phyloP scores from a whole-genome alignment of 2,329 filamentous ascomycete species.

The Hypoxylon sp. region DNA sequence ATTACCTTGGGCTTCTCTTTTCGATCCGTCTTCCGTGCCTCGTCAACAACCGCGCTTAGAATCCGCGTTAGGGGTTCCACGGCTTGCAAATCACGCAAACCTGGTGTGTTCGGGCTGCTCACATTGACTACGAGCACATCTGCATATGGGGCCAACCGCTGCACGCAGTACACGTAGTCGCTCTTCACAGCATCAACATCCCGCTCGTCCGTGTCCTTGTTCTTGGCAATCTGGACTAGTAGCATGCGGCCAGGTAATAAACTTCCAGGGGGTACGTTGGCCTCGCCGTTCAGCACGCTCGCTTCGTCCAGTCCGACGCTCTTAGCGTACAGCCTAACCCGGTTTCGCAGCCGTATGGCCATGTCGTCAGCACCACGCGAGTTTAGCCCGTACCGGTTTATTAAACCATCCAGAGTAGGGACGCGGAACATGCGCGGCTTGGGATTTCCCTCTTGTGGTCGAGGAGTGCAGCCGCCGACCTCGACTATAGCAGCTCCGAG shows the following conservation, averaged over 20 bases:
- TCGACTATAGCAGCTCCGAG: constrained; percentile 90
- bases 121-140: constrained; percentile 99
- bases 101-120: constrained; percentile 95
- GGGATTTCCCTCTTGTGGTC: constrained; percentile 89
- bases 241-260: constrained; percentile 81
- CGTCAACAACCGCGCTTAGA: constrained; percentile 83
- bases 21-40: constrained; percentile 77
- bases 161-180: constrained; percentile 91
- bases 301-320: constrained; percentile 77
- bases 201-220: constrained; percentile 88
- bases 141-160: constrained; percentile 85
- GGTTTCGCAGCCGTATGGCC: constrained; percentile 80
- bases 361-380: constrained; percentile 90
- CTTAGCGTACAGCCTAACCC: constrained; percentile 82
- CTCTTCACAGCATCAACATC: constrained; percentile 85
- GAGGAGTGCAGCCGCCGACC: constrained; percentile 89
- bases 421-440: constrained; percentile 90
- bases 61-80: constrained; percentile 85
- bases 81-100: constrained; percentile 87
- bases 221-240: constrained; percentile 95
- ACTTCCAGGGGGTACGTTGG: constrained; percentile 84
- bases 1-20: constrained; percentile 85
- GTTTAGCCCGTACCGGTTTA: constrained; percentile 97
- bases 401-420: constrained; percentile 84
- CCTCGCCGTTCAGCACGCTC: constrained; percentile 81